Percentiles rank a stretch among this genome's conserved stretches.
phyloP scores from a whole-genome alignment of 305 asterid genomes.

The Andrographis paniculata region DNA sequence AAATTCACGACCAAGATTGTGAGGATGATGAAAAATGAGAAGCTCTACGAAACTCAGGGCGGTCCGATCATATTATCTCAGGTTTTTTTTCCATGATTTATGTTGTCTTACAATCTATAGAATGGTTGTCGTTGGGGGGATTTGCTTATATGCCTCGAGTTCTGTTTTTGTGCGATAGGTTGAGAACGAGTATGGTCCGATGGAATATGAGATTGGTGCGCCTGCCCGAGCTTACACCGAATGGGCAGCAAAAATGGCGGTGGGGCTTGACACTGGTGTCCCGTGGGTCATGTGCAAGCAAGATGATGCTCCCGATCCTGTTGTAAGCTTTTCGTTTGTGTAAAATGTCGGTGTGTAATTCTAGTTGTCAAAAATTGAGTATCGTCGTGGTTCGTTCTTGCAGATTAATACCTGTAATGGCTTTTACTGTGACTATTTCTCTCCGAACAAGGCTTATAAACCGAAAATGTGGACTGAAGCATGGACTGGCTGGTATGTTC shows the following conservation, averaged over 20 bases:
- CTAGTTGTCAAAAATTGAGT: neutral
- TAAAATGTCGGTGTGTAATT: constrained; percentile 24
- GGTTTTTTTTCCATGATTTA: no score
- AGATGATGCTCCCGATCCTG: constrained; percentile 99
- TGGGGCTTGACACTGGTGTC: constrained; percentile 82
- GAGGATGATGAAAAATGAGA: constrained; percentile 84
- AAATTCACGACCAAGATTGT: constrained; percentile 91
- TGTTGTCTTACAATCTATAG: no score
- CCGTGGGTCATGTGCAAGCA: constrained; percentile 99
- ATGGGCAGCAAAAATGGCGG: constrained; percentile 99
- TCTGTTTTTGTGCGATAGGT: constrained; percentile 34
- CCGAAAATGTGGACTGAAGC: constrained; percentile 99
- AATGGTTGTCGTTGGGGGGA: no score
- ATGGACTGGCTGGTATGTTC: constrained; percentile 92
- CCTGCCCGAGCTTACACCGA: constrained; percentile 68
- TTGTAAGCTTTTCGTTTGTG: constrained; percentile 77
- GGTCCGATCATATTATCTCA: constrained; percentile 95
- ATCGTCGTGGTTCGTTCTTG: constrained; percentile 7
- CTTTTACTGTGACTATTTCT: no score
- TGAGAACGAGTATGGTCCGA: constrained; percentile 96
- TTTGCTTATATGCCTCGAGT: neutral
- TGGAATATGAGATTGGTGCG: constrained; percentile 87
- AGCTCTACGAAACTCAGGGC: constrained; percentile 78
- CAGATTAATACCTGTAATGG: constrained; percentile 99
- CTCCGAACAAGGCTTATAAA: constrained; percentile 85